phyloP scores from a whole-genome alignment of 1,284 basidiomycete species.

The Caloboletus inedulis region DNA sequence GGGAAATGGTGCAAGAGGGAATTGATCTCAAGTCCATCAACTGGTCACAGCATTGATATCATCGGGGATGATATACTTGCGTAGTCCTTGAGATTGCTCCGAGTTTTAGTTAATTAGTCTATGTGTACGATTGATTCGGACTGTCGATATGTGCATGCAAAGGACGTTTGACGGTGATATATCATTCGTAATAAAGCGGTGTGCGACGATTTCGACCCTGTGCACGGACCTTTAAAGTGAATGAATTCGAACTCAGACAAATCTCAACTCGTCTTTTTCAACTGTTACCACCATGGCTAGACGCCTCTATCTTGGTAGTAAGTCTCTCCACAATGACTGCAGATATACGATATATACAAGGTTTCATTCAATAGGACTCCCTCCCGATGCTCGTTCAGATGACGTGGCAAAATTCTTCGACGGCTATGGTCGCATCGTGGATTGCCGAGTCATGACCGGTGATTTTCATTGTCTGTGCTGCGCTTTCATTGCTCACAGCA shows the following conservation, averaged over 20 bases:
- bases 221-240: slow-evolving; percentile 39
- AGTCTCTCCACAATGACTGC: slow-evolving; percentile 27
- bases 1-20: slow-evolving; percentile 99
- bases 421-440: slow-evolving; percentile 80
- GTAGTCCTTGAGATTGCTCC: slow-evolving; percentile 5
- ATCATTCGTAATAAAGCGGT: slow-evolving; percentile 1
- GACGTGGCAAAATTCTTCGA: slow-evolving; percentile 86
- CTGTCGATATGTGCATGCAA: neutral
- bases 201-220: slow-evolving; percentile 14
- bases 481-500: slow-evolving; percentile 7
- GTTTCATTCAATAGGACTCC: slow-evolving; percentile 54
- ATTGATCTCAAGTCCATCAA: slow-evolving; percentile 92
- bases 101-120: slow-evolving; percentile 1
- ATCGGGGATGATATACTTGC: neutral
- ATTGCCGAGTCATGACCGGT: slow-evolving; percentile 94
- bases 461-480: slow-evolving; percentile 25
- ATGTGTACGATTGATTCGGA: slow-evolving; percentile 14
- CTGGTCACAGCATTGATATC: slow-evolving; percentile 71
- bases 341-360: neutral
- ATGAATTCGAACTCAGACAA: slow-evolving; percentile 39
- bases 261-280: slow-evolving; percentile 31
- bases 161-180: neutral
- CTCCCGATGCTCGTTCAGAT: slow-evolving; percentile 72
- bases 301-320: slow-evolving; percentile 82
- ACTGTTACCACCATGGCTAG: slow-evolving; percentile 66